Evolutionary conservation across 164 flowering plant species (phyloP), one percentile per base, ranked within the genome.

Genomic region (Nymphaea thermarum): DNA sequence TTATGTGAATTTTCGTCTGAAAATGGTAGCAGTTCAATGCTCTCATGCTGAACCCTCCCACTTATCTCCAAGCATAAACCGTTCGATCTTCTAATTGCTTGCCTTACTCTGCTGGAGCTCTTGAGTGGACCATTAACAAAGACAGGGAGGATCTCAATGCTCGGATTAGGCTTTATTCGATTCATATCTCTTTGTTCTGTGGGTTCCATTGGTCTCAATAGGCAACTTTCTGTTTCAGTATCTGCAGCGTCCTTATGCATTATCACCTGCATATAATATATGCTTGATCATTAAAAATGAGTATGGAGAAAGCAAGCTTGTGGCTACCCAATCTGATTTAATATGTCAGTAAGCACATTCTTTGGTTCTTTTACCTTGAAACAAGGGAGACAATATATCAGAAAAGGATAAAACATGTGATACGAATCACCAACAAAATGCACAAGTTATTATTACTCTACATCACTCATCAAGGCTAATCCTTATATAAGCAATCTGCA

Each of bases 41-140:
- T 72, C 47, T 83, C 93, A 76, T 86, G 98, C 75, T 89, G 97
- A 73, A 92, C 96, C 77, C 99, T 86, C 70, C 99, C 99, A 70
- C 90, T 92, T 42, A 92, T 81, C 76, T 92, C 96, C 82, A 95
- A 79, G 82, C 94, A 85, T 55, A 95, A 18, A 43, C 94, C 90
- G 43, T 55, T 84, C 17, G 64, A 44, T 6, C 60, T 78, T 71
- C 76, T 72, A 70, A 61, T 81, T 71, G 64, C 78, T 3, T 64
- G 65, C 75, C 78, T 88, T 43, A 67, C 76, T 77, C 73, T 84
- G 18, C 43, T 63, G 17, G 82, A 72, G 68, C 77, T 85, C 78
- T 66, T 79, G 4, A 64, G 71, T 14, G 78, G 82, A 51, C 89
- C 88, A 62, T 87, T 82, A 42, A 92, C 67, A 72, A 90, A 89